Conservation (phyloP, 2,329 filamentous ascomycete species). For the Curvularia eragrostidis region DNA sequence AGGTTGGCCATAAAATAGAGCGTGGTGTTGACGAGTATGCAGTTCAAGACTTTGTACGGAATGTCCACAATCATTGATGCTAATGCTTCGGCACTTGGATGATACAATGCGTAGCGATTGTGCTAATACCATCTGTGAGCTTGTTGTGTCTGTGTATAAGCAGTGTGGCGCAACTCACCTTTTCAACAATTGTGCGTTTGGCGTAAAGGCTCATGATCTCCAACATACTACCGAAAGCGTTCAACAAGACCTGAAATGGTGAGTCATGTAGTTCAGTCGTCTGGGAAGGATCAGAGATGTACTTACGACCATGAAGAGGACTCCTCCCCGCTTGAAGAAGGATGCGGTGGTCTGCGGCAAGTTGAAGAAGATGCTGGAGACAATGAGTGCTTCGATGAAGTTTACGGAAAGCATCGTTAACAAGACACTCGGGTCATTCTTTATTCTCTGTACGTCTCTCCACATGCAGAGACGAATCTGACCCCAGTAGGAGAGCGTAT, state of each 20-base stretch:
- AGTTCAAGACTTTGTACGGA: slow-evolving; percentile 53
- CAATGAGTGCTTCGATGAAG: slow-evolving; percentile 73
- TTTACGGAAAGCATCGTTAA: slow-evolving; percentile 72
- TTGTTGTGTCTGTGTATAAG: background rate
- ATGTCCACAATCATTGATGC: slow-evolving; percentile 52
- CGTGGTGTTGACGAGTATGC: slow-evolving; percentile 49
- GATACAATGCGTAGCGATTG: slow-evolving; percentile 80
- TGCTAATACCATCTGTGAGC: slow-evolving; percentile 60
- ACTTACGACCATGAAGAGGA: slow-evolving; percentile 79
- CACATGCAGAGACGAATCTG: slow-evolving; percentile 11
- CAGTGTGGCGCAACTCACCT: background rate
- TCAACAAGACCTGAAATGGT: slow-evolving; percentile 63
- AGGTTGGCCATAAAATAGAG: slow-evolving; percentile 57
- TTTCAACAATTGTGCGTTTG: slow-evolving; percentile 87
- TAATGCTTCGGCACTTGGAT: slow-evolving; percentile 80
- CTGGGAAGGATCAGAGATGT: background rate
- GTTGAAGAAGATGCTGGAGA: slow-evolving; percentile 80
- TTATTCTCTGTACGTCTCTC: slow-evolving; percentile 7
- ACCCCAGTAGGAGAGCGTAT: slow-evolving; percentile 52
- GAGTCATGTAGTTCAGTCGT: background rate
- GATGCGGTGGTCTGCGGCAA: slow-evolving; percentile 57
- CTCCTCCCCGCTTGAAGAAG: slow-evolving; percentile 61
- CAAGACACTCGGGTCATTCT: slow-evolving; percentile 58
- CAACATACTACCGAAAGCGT: slow-evolving; percentile 67
- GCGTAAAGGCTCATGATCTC: slow-evolving; percentile 73